Evolutionary conservation across 2,329 filamentous ascomycete species (phyloP), one percentile per base, ranked within the genome.

Genomic region (Arthrobotrys iridis): DNA sequence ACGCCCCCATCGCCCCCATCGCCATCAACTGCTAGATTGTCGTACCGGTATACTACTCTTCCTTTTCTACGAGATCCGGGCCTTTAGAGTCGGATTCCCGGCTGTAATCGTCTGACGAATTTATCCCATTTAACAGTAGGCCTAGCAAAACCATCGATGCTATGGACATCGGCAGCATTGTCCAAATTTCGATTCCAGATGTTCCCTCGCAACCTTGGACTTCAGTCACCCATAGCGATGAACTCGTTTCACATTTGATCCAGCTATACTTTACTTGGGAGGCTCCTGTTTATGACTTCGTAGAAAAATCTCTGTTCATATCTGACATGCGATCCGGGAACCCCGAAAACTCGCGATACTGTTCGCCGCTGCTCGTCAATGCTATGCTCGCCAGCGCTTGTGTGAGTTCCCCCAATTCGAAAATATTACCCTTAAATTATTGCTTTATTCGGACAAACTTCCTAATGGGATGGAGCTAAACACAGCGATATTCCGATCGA

Each of bases 191-290:
- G 40, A 58, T 67, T 35, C 62, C 70, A 6, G 60, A 52, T 8
- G 70, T 74, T 20, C 70, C 70, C 3, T 74, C 70, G 20, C 70
- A 74, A 18, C 70, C 70, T n/a, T 74, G 70, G 70, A 74, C 70
- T 15, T 30, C 62, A 6, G 62, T 74, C 24, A 67, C 70, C 11
- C 30, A 20, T 22, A 63, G 43, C 28, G 62, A 74, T 30, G 70
- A 74, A 57, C 63, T 74, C n/a, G 70, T 74, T 48, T 74, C 70
- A 11, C 70, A 74, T 15, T 37, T 74, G 15, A 62, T 74, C 8
- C 70, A 74, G 41, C 55, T 74, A 8, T 74, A 62, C 18, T 74
- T 74, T 28, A 74, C 70, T 18, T 74, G 70, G 70, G 70, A 74
- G 26, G 62, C 52, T 0, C 70, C 70, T 10, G 26, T 74, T 10